phyloP scores from a whole-genome alignment of 331 rosid genomes.

The Quercus phellos region DNA sequence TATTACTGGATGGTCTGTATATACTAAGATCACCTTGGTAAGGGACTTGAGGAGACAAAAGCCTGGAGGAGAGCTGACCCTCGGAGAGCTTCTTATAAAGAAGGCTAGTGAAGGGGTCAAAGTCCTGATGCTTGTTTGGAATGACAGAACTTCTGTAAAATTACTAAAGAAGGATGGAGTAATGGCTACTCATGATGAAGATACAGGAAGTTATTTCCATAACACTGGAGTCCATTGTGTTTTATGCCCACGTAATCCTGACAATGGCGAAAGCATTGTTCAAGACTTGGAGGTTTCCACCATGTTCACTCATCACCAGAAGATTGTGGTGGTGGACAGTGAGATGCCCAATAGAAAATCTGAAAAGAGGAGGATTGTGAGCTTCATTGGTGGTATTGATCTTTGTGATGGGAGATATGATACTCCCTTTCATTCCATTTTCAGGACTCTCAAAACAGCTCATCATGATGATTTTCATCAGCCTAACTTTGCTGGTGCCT shows the following conservation, averaged over 20 bases:
- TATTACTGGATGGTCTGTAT: conserved; percentile 51
- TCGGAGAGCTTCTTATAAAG: conserved; percentile 39
- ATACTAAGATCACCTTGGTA: conserved; percentile 27
- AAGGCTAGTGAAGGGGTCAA: conserved; percentile 44
- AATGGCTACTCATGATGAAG: conserved; percentile 51
- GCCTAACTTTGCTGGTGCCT: conserved; percentile 27
- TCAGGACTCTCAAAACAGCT: conserved; percentile 27
- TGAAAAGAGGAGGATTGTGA: conserved; percentile 36
- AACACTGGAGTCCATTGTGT: conserved; percentile 34
- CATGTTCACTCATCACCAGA: conserved; percentile 50
- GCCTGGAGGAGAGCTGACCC: conserved; percentile 23
- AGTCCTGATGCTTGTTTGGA: conserved; percentile 51
- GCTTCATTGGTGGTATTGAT: conserved; percentile 51
- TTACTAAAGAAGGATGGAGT: conserved; percentile 44
- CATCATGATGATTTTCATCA: conserved; percentile 40
- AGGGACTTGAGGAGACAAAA: conserved; percentile 29
- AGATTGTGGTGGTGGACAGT: conserved; percentile 39
- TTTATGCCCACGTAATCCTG: conserved; percentile 41
- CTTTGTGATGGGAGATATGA: conserved; percentile 57
- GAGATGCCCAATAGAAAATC: conserved; percentile 17
- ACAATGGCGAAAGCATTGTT: conserved; percentile 20
- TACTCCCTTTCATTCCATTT: conserved; percentile 37
- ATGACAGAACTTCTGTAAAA: conserved; percentile 42
- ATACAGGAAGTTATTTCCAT: conserved; percentile 36
- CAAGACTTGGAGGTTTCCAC: conserved; percentile 32